phyloP scores from a whole-genome alignment of 1,139 yeast species.

The Pneumocystis oryctolagi region DNA sequence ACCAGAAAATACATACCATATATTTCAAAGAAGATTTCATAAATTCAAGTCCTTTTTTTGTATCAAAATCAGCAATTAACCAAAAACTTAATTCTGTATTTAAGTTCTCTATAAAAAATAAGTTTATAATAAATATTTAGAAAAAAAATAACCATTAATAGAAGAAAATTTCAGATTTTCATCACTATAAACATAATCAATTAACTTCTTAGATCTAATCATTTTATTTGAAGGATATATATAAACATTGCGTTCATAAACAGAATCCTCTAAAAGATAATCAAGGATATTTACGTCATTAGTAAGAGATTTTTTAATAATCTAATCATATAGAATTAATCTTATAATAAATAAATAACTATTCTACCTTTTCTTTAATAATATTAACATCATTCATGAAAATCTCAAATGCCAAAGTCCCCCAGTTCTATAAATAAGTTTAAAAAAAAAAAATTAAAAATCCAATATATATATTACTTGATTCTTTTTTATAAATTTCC shows the following conservation, averaged over 20 bases:
- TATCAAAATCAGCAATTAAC: conserved; percentile 42
- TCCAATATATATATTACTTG: background rate
- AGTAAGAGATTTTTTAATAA: conserved; percentile 15
- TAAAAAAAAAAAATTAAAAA: background rate
- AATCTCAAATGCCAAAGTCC: background rate
- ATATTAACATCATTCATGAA: background rate
- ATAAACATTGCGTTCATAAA: conserved; percentile 8
- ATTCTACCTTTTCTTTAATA: background rate
- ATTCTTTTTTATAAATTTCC: background rate
- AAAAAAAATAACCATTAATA: background rate
- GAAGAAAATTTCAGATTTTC: conserved; percentile 4
- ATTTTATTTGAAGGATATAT: conserved; percentile 17
- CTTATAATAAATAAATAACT: background rate
- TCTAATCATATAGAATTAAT: background rate
- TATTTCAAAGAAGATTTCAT: conserved; percentile 28
- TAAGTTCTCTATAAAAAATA: conserved; percentile 9
- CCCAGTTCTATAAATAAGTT: background rate
- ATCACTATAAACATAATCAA: conserved; percentile 2
- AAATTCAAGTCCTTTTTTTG: conserved; percentile 29
- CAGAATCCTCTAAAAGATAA: conserved; percentile 12
- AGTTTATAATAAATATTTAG: background rate
- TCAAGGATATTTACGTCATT: conserved; percentile 18
- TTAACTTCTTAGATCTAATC: conserved; percentile 6
- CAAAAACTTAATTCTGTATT: conserved; percentile 29
- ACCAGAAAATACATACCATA: conserved; percentile 2